Evolutionary conservation across 129 eudicot species (phyloP).

Genomic region (Oenanthe sinensis): DNA sequence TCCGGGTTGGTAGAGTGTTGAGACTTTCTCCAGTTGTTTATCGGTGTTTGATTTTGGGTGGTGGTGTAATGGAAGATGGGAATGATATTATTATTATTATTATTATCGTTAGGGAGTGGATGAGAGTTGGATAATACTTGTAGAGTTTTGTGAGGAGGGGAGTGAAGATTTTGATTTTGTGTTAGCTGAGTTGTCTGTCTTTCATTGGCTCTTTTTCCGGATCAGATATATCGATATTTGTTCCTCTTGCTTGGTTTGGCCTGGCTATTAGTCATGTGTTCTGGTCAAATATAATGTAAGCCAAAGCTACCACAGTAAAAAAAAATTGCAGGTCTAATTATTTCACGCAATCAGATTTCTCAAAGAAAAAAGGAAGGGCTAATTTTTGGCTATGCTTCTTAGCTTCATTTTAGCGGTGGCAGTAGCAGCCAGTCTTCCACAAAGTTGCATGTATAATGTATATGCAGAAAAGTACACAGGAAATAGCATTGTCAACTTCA

Average conservation of each 20-base stretch:
- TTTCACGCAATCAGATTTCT: background rate
- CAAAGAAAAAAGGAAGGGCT: background rate
- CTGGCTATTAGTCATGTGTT: background rate
- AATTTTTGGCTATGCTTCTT: background rate
- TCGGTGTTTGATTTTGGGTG: background rate
- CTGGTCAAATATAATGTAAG: background rate
- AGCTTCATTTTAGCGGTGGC: background rate
- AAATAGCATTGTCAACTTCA: background rate
- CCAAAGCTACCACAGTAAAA: background rate
- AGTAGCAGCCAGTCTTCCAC: background rate
- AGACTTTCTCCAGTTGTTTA: background rate
- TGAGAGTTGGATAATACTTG: slow-evolving; percentile 8
- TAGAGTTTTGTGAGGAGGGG: slow-evolving; percentile 43
- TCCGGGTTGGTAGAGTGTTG: background rate
- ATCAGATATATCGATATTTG: slow-evolving; percentile 17
- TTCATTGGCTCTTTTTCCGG: slow-evolving; percentile 34
- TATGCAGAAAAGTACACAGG: background rate
- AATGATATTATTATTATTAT: slow-evolving; percentile 19
- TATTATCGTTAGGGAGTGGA: slow-evolving; percentile 16
- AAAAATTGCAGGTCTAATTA: background rate
- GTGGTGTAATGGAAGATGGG: slow-evolving; percentile 5
- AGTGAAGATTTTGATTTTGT: slow-evolving; percentile 27
- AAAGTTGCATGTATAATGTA: background rate
- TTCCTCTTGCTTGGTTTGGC: background rate
- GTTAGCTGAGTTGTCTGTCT: slow-evolving; percentile 21